These are phyloP conservation scores for Sporisorium iseilematis-ciliati DNA, from an alignment of 1,284 basidiomycete genomes.

Conservation along the genomic window DNA sequence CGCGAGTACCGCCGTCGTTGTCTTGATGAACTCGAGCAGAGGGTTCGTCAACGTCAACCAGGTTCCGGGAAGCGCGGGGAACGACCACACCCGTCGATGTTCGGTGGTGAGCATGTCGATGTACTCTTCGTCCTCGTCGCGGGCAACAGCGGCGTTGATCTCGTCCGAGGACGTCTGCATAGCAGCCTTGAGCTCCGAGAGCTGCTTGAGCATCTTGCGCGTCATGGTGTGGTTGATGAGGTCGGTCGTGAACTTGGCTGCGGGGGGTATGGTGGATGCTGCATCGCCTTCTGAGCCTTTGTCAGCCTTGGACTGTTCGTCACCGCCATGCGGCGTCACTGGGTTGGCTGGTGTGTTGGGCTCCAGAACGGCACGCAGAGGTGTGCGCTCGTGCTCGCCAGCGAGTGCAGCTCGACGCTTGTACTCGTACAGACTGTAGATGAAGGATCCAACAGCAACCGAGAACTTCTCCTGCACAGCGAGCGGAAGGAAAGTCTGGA, in stretches of 20 bases:
- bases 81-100: conserved; percentile 74
- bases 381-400: conserved; percentile 75
- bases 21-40: conserved; percentile 90
- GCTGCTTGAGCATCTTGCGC: conserved; percentile 80
- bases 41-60: conserved; percentile 80
- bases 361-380: conserved; percentile 75
- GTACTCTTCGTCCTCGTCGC: conserved; percentile 74
- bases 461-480: conserved; percentile 85
- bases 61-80: conserved; percentile 89
- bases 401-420: conserved; percentile 75
- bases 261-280: conserved; percentile 77
- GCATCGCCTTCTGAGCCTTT: conserved; percentile 56
- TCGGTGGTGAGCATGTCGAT: conserved; percentile 49
- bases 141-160: conserved; percentile 73
- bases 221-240: conserved; percentile 81
- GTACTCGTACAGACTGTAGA: conserved; percentile 84
- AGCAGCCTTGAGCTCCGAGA: conserved; percentile 74
- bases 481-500: conserved; percentile 87
- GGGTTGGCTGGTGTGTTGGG: conserved; percentile 73
- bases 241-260: conserved; percentile 34
- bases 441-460: conserved; percentile 82
- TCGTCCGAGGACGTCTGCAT: conserved; percentile 35
- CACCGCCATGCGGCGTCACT: conserved; percentile 11
- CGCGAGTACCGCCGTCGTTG: conserved; percentile 81
- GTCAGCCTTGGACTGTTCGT: background rate